Percentiles rank a stretch among this genome's conserved stretches.
These are phyloP conservation scores for Wickerhamomyces sp. DNA, from an alignment of 1,139 yeast genomes.

Conservation along the genomic window DNA sequence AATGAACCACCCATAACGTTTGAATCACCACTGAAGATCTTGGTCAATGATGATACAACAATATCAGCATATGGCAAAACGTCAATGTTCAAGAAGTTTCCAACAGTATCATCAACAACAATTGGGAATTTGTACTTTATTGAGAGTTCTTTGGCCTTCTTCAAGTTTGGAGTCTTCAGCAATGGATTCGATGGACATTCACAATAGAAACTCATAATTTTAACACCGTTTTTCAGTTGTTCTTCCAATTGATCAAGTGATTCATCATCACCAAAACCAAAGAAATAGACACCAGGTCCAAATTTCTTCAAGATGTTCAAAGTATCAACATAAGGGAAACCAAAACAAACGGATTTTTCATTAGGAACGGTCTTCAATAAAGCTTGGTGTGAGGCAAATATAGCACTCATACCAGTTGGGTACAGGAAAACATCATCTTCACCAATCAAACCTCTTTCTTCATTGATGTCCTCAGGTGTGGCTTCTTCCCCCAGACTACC, in stretches of 20 bases:
- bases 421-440: conserved; percentile 66
- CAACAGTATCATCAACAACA: conserved; percentile 90
- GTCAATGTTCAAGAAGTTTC: conserved; percentile 80
- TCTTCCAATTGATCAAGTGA: conserved; percentile 64
- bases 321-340: conserved; percentile 94
- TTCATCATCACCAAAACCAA: conserved; percentile 76
- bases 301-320: conserved; percentile 78
- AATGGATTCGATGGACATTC: conserved; percentile 95
- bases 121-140: conserved; percentile 68
- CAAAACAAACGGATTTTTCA: conserved; percentile 81
- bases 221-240: conserved; percentile 55
- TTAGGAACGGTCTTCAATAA: conserved; percentile 38
- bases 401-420: conserved; percentile 92
- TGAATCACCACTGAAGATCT: conserved; percentile 90
- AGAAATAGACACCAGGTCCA: conserved; percentile 83
- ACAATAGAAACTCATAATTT: conserved; percentile 67
- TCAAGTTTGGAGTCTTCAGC: conserved; percentile 74
- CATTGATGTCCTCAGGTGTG: conserved; percentile 20
- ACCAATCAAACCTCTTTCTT: conserved; percentile 8
- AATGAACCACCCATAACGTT: conserved; percentile 94
- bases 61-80: conserved; percentile 81
- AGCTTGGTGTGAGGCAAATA: conserved; percentile 76
- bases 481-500: conserved; percentile 50
- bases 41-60: conserved; percentile 82
- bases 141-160: conserved; percentile 57